A percentile compares a stretch with the other conserved stretches of the same genome.
Conservation (phyloP, 495 filamentous ascomycete genomes). For the Rhypophila decipiens region DNA sequence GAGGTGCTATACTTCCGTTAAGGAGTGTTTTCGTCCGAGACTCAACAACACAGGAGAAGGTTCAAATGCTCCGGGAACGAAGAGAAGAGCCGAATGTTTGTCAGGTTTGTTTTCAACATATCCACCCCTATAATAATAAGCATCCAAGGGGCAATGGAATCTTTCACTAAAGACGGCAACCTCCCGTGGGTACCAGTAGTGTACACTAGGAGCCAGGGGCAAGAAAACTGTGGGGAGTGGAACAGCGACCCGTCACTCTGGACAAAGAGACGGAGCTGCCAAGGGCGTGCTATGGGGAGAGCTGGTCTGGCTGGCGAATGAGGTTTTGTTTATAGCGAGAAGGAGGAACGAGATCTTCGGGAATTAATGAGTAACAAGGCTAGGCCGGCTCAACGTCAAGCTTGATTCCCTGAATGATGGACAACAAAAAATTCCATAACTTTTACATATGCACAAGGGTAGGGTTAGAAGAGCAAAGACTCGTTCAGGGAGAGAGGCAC, state of each 20-base stretch:
- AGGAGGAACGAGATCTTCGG: not conserved
- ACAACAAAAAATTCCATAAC: no score
- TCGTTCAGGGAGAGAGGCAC: no score
- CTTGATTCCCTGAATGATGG: not conserved
- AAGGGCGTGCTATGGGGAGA: not conserved
- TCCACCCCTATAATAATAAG: no score
- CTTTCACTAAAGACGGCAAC: not conserved
- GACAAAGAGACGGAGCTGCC: not conserved
- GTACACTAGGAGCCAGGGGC: not conserved
- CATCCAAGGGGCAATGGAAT: no score
- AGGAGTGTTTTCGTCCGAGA: no score
- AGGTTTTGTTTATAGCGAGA: constrained; percentile 14
- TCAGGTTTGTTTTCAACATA: no score
- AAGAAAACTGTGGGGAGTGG: not conserved
- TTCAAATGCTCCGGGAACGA: no score
- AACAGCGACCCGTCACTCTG: not conserved
- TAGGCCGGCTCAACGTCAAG: not conserved
- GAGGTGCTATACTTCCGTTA: no score
- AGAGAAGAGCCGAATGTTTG: no score
- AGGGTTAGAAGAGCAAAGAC: not conserved
- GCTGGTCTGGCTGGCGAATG: constrained; percentile 13
- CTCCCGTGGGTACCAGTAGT: no score
- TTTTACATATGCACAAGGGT: not conserved
- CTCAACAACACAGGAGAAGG: no score
- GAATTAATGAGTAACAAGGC: not conserved